Evolutionary conservation across 1,139 yeast species (phyloP), one percentile per base, ranked within the genome.

Genomic region (Pichia sp.): DNA sequence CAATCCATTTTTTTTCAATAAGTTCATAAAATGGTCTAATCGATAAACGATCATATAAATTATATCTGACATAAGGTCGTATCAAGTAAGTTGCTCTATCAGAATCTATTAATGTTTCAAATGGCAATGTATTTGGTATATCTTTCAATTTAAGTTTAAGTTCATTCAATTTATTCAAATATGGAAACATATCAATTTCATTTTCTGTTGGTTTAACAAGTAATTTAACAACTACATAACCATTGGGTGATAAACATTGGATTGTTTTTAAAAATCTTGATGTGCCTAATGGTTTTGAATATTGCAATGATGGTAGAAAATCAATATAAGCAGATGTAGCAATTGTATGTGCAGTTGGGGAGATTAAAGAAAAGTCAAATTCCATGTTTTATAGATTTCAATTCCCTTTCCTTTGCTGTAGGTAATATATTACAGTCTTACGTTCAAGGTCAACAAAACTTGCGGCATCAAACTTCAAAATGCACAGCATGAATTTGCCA

Each of bases 281-380:
- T 49, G 93, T 84, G 59, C 83, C 83, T 48, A 88, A 70, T 51
- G 81, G 83, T 51, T 84, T 81, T 10, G 85, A 76, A 65, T 87
- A 91, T 60, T 87, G 91, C 48, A 87, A 75, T 55, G 83, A 81
- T 33, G 81, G 81, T 28, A 93, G 73, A 49, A 87, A 89, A 61
- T 66, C 69, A 41, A 93, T 80, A 62, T 91, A 93, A 1, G 98
- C 91, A 34, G 95, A 90, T 6, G 90, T 77, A 14, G 96, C 96
- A 62, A 93, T 88, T 1, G 97, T 87, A 5, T 95, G 91, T 4
- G 97, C 90, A 16, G 93, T 82, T 8, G 96, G 96, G 31, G 96
- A 89, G 64, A 89, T 71, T 47, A 87, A 73, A 5, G 97, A 90
- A 59, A 91, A 72, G 66, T 87, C 86, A 25, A 88, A 89, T 19